Evolutionary conservation across 805 yeast species (phyloP), one percentile per base, ranked within the genome.

Genomic region (Candida chauliodis): DNA sequence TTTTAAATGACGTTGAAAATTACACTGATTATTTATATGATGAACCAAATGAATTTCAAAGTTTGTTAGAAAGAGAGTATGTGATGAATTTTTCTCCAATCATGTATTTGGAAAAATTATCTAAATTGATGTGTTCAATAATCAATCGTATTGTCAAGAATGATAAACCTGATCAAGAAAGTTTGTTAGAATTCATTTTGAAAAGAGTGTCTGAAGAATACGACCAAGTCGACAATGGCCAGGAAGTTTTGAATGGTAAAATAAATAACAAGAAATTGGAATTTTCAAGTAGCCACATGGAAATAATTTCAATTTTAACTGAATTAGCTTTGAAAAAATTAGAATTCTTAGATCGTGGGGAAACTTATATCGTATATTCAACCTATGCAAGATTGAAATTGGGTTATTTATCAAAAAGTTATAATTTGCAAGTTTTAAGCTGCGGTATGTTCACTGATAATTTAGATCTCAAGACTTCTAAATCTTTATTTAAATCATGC

Each of bases 341-440:
- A 54, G 68, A 61, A 24, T 57, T 67, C 17, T 59, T 81, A 40
- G 85, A 81, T 46, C 64, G 75, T 22, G 84, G 84, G 21, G 75
- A 75, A 22, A 63, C 73, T 4, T 79, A 71, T 52, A 66, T 80
- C 42, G 78, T 73, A 19, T 61, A 78, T 42, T 73, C 78, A 0
- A 71, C 78, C 4, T 59, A 59, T 25, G 62, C 65, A 27, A 61
- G 81, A 29, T 58, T 78, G 34, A 64, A 63, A 27, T 55, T 73
- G 17, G 81, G 82, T 0, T 72, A 76, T 46, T 51, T 62, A 19
- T 67, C 81, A n/a, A 81, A 81, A 53, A 60, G 77, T 17, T 55
- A 61, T 37, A 74, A 76, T 16, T 59, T 84, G 23, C 82, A 83
- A 52, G 71, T 81, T n/a, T 68, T 85, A 6, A 72, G 79, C 5